Conservation (phyloP, 1,139 yeast genomes). For the Pneumocystis sp. region DNA sequence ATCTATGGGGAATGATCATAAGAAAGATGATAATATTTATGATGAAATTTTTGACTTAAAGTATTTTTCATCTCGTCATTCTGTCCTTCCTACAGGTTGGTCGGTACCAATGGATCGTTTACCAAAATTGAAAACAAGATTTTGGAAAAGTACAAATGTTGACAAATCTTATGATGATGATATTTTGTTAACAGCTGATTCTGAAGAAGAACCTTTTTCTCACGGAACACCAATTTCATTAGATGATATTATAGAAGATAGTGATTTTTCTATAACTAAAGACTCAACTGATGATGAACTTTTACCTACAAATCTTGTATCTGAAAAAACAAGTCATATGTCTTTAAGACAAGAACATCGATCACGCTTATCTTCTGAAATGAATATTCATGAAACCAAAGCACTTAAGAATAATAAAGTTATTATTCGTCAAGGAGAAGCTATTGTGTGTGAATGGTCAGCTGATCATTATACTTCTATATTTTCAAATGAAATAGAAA, state of each 20-base stretch:
- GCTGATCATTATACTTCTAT: constrained; percentile 33
- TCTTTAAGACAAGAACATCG: neutral
- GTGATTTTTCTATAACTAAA: neutral
- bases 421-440: constrained; percentile 25
- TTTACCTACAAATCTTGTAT: neutral
- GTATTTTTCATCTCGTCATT: neutral
- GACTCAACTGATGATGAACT: neutral
- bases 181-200: neutral
- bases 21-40: neutral
- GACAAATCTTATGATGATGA: neutral
- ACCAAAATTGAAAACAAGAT: neutral
- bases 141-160: neutral
- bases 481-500: constrained; percentile 24
- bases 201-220: neutral
- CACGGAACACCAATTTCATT: neutral
- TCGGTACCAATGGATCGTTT: neutral
- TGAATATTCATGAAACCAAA: neutral
- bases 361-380: neutral
- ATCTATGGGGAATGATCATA: neutral
- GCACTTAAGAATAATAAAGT: neutral
- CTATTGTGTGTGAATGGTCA: constrained; percentile 64
- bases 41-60: neutral
- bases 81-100: neutral
- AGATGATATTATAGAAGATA: neutral
- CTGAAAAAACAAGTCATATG: neutral